Evolutionary conservation across 495 filamentous ascomycete genomes (phyloP).

Genomic region (Extremus antarcticus): DNA sequence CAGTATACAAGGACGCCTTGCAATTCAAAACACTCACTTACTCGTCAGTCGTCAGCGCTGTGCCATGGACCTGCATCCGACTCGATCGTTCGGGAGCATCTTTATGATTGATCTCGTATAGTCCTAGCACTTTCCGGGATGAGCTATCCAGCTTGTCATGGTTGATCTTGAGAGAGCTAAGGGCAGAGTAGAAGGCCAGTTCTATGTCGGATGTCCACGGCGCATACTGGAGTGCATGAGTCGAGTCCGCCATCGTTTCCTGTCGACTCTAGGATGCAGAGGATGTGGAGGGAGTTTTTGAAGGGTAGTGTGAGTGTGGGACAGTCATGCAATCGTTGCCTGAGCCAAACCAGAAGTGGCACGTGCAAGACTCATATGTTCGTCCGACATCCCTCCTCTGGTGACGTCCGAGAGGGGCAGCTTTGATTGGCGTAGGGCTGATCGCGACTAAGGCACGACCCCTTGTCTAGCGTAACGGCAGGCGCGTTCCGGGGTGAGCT

Average conservation of each 20-base stretch:
- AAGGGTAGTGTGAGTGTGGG: too few relatives aligned
- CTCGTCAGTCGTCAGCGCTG: conserved; percentile 71
- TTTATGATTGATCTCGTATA: conserved; percentile 70
- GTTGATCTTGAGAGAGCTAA: conserved; percentile 85
- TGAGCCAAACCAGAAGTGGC: not conserved
- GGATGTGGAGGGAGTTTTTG: too few relatives aligned
- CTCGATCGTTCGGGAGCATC: conserved; percentile 60
- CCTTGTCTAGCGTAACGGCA: too few relatives aligned
- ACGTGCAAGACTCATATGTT: not conserved
- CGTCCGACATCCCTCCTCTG: not conserved
- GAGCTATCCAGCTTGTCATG: conserved; percentile 94
- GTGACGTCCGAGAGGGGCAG: not conserved
- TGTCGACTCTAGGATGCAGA: too few relatives aligned
- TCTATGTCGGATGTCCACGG: conserved; percentile 91
- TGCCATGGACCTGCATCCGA: conserved; percentile 79
- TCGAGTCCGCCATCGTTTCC: conserved; percentile 6
- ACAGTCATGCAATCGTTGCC: not conserved
- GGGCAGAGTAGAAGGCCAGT: conserved; percentile 80
- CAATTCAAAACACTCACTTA: conserved; percentile 37
- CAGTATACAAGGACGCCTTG: not conserved
- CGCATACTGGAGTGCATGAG: conserved; percentile 49
- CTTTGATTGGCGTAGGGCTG: not conserved
- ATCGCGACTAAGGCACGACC: not conserved
- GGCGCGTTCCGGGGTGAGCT: not conserved
- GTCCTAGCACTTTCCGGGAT: conserved; percentile 69